Conservation (phyloP, 2,329 filamentous ascomycete genomes). For the Ceratocystis cacaofunesta region DNA sequence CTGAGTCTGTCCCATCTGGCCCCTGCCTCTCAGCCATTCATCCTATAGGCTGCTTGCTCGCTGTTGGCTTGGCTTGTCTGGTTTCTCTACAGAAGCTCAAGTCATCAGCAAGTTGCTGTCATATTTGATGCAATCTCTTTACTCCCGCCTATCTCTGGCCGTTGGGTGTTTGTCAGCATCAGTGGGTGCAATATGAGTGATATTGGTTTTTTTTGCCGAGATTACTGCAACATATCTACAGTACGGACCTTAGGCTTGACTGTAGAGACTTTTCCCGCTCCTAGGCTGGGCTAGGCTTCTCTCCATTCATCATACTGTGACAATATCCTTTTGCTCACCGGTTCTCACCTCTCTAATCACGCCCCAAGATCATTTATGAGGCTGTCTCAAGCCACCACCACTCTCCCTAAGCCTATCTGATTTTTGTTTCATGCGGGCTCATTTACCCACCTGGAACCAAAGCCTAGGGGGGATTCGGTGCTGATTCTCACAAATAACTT, state of each 20-base stretch:
- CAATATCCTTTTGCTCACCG: neutral
- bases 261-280: neutral
- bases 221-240: neutral
- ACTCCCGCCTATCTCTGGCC: neutral
- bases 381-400: neutral
- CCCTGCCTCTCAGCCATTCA: slow-evolving; percentile 5
- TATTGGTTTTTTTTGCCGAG: neutral
- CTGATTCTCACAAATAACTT: neutral
- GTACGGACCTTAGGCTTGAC: neutral
- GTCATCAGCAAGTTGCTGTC: no score
- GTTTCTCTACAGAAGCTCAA: neutral
- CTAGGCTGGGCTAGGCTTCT: neutral
- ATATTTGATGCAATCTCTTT: neutral
- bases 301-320: neutral
- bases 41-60: neutral
- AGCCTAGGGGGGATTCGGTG: neutral
- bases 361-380: neutral
- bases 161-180: neutral
- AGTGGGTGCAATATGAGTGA: neutral
- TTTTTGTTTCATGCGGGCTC: neutral
- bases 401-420: neutral
- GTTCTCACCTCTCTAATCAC: neutral
- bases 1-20: slow-evolving; percentile 4
- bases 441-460: neutral
- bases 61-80: neutral